Percentiles rank a stretch among this genome's conserved stretches.
phyloP scores from a whole-genome alignment of 1,284 basidiomycete genomes.

The Cryptococcus sp. region DNA sequence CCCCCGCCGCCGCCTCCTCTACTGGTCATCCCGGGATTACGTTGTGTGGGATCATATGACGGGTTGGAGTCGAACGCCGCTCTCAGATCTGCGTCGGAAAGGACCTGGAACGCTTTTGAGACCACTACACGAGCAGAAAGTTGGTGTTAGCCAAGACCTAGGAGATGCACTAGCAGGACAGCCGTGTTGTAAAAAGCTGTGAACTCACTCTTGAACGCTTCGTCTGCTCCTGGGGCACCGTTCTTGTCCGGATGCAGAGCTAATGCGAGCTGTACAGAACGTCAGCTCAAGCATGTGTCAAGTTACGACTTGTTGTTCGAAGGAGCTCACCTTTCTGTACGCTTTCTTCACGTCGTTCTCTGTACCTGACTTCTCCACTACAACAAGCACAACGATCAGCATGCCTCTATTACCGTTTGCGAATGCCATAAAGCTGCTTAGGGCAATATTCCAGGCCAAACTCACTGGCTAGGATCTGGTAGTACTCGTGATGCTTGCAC shows the following conservation, averaged over 20 bases:
- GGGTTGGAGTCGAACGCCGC: conserved; percentile 85
- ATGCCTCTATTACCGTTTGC: too few relatives aligned
- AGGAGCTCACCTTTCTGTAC: conserved; percentile 74
- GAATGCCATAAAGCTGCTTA: too few relatives aligned
- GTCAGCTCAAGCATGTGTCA: conserved; percentile 2
- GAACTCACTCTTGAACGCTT: conserved; percentile 92
- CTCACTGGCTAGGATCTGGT: conserved; percentile 75
- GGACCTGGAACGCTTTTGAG: conserved; percentile 93
- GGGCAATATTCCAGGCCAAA: not conserved
- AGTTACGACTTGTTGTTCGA: not conserved
- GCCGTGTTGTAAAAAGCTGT: not conserved
- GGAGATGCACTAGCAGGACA: not conserved
- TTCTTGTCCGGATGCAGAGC: conserved; percentile 97
- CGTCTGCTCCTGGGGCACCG: conserved; percentile 94
- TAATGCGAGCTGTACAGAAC: conserved; percentile 70
- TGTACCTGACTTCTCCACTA: conserved; percentile 78
- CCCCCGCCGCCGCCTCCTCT: conserved; percentile 48
- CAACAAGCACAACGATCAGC: not conserved
- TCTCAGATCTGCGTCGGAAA: conserved; percentile 91
- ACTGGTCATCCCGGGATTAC: conserved; percentile 69
- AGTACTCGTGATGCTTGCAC: conserved; percentile 89
- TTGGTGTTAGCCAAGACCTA: too few relatives aligned
- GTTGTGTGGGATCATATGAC: conserved; percentile 82
- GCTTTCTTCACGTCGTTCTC: conserved; percentile 94
- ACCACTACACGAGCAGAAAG: conserved; percentile 67